Evolutionary conservation across 352 stramenopile genomes (phyloP).

Genomic region (Aphanomyces invadans): DNA sequence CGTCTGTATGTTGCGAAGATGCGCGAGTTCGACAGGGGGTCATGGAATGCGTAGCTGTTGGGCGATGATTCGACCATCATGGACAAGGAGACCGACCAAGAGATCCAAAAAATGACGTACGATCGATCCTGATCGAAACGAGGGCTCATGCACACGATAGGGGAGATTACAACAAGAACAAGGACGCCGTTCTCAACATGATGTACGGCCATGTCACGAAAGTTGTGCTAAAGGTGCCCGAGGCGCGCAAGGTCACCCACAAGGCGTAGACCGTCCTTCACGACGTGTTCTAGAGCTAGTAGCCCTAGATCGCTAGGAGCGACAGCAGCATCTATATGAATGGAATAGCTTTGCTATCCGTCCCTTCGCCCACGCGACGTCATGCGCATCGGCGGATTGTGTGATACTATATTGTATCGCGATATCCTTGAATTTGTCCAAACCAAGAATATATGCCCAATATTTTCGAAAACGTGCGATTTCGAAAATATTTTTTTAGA

Average conservation of each 20-base stretch:
- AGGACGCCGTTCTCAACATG: slow-evolving; percentile 56
- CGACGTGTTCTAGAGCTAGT: not conserved
- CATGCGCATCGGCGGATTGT: no score
- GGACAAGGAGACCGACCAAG: slow-evolving; percentile 65
- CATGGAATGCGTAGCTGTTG: slow-evolving; percentile 60
- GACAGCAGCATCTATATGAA: no score
- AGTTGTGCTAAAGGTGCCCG: slow-evolving; percentile 58
- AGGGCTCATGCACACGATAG: slow-evolving; percentile 26
- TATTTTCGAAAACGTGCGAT: no score
- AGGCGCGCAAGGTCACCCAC: slow-evolving; percentile 41
- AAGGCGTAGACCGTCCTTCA: slow-evolving; percentile 31
- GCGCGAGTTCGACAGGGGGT: no score
- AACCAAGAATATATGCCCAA: no score
- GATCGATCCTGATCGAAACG: slow-evolving; percentile 13
- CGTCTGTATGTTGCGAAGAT: slow-evolving; percentile 20
- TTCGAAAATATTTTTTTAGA: no score
- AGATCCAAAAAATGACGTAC: slow-evolving; percentile 78
- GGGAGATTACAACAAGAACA: slow-evolving; percentile 61
- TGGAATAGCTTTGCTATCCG: not conserved
- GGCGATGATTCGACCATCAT: slow-evolving; percentile 66
- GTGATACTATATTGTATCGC: no score
- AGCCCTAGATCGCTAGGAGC: not conserved
- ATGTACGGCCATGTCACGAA: slow-evolving; percentile 63
- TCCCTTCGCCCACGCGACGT: no score
- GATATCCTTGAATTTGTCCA: no score